Percentiles rank a stretch among this genome's conserved stretches.
Conservation (phyloP, 1,139 yeast genomes). For the Geotrichum bryndzae region DNA sequence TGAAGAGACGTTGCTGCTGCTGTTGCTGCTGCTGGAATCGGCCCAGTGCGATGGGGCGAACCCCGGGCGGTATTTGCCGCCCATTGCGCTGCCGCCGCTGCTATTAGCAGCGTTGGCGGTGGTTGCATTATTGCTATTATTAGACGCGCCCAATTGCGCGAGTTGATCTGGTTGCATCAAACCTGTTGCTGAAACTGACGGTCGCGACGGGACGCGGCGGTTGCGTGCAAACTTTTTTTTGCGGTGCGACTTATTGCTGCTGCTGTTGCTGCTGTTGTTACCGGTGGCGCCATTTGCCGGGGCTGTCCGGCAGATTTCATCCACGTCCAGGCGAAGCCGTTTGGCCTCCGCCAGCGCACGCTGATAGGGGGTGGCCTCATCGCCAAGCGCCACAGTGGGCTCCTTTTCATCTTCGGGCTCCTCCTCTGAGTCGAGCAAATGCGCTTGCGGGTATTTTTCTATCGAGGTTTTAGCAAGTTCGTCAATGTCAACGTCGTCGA, state of each 20-base stretch:
- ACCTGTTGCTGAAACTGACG: neutral
- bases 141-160: neutral
- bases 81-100: neutral
- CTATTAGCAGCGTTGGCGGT: neutral
- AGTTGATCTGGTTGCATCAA: neutral
- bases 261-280: conserved; percentile 3
- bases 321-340: conserved; percentile 28
- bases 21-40: neutral
- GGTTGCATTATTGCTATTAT: too few relatives aligned
- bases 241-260: neutral
- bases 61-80: conserved; percentile 19
- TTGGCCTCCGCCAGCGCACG: conserved; percentile 29
- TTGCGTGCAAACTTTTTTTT: neutral
- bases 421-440: conserved; percentile 34
- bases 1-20: neutral
- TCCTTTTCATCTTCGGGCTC: conserved; percentile 29
- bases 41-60: conserved; percentile 17
- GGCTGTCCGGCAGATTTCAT: conserved; percentile 25
- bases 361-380: conserved; percentile 25
- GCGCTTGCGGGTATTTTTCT: conserved; percentile 29
- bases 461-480: conserved; percentile 30
- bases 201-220: neutral
- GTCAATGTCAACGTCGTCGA: conserved; percentile 23
- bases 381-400: conserved; percentile 18
- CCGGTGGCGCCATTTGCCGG: conserved; percentile 1